phyloP scores from a whole-genome alignment of 306 rosid species.

The Pterocarpus macrocarpus region DNA sequence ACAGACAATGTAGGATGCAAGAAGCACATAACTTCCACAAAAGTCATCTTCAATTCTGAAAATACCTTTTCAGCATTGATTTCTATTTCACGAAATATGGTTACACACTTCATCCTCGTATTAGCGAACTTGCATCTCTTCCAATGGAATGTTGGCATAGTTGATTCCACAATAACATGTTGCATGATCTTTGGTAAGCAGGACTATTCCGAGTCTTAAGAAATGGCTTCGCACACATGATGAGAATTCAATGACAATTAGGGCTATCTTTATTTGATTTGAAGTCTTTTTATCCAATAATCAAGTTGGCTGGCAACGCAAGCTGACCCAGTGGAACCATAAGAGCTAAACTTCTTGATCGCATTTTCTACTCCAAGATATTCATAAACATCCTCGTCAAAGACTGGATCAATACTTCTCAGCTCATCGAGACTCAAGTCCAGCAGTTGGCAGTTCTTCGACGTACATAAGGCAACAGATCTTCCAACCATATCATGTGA shows the following conservation, averaged over 20 bases:
- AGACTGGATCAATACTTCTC: slow-evolving; percentile 63
- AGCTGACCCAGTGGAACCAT: slow-evolving; percentile 91
- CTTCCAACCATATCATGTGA: slow-evolving; percentile 94
- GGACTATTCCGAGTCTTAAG: slow-evolving; percentile 13
- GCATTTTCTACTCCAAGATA: slow-evolving; percentile 90
- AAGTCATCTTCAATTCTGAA: slow-evolving; percentile 21
- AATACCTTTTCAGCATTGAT: slow-evolving; percentile 22
- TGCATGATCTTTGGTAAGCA: slow-evolving; percentile 8
- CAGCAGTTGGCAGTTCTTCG: slow-evolving; percentile 71
- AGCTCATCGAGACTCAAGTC: slow-evolving; percentile 80
- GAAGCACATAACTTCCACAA: slow-evolving; percentile 31
- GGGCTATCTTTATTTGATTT: slow-evolving; percentile 46
- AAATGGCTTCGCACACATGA: neutral
- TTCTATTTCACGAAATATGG: neutral
- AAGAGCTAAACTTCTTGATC: slow-evolving; percentile 79
- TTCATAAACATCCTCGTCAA: slow-evolving; percentile 84
- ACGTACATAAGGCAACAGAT: slow-evolving; percentile 79
- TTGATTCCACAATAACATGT: slow-evolving; percentile 14
- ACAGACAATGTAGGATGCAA: slow-evolving; percentile 13
- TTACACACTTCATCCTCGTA: slow-evolving; percentile 3
- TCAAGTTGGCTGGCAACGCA: slow-evolving; percentile 80
- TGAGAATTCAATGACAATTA: slow-evolving; percentile 21
- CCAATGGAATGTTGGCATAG: neutral
- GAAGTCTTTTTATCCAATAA: slow-evolving; percentile 74
- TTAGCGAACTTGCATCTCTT: neutral